Conservation (phyloP, 1,284 basidiomycete genomes). For the Pseudozyma sp. region DNA sequence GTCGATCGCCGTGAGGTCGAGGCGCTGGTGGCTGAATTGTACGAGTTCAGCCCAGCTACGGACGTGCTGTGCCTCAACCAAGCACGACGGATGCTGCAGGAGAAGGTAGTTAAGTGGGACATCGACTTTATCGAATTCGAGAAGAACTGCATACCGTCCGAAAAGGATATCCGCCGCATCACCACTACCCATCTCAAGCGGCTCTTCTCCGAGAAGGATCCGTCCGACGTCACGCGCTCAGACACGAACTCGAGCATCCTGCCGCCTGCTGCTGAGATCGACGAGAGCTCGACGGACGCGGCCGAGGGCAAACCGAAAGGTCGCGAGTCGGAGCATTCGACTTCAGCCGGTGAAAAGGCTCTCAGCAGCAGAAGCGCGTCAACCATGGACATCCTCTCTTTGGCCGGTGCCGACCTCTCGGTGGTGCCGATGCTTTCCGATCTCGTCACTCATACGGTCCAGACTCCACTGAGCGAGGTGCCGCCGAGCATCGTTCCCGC, state of each 20-base stretch:
- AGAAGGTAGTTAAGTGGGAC: conserved; percentile 97
- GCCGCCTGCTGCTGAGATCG: conserved; percentile 63
- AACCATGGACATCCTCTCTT: conserved; percentile 32
- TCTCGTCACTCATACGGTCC: conserved; percentile 30
- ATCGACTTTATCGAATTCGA: conserved; percentile 77
- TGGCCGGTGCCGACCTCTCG: conserved; percentile 37
- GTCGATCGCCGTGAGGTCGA: conserved; percentile 75
- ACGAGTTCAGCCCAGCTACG: conserved; percentile 72
- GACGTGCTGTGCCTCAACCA: conserved; percentile 90
- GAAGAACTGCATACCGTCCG: conserved; percentile 70
- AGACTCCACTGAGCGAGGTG: conserved; percentile 34
- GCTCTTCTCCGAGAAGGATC: conserved; percentile 72
- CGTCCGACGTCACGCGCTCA: conserved; percentile 53
- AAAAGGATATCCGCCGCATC: conserved; percentile 68
- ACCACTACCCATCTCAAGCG: conserved; percentile 70
- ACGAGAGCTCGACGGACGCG: conserved; percentile 53
- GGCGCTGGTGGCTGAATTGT: conserved; percentile 76
- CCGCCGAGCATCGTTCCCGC: conserved; percentile 17
- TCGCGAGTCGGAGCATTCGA: conserved; percentile 18
- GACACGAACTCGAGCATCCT: conserved; percentile 37
- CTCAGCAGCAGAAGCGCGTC: conserved; percentile 7
- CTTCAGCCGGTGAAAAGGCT: conserved; percentile 10
- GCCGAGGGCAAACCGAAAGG: conserved; percentile 23
- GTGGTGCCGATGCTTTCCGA: conserved; percentile 37
- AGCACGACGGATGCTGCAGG: conserved; percentile 87